These are phyloP conservation scores for Thalassiosira profunda DNA, from an alignment of 108 stramenopile species.

Conservation along the genomic window DNA sequence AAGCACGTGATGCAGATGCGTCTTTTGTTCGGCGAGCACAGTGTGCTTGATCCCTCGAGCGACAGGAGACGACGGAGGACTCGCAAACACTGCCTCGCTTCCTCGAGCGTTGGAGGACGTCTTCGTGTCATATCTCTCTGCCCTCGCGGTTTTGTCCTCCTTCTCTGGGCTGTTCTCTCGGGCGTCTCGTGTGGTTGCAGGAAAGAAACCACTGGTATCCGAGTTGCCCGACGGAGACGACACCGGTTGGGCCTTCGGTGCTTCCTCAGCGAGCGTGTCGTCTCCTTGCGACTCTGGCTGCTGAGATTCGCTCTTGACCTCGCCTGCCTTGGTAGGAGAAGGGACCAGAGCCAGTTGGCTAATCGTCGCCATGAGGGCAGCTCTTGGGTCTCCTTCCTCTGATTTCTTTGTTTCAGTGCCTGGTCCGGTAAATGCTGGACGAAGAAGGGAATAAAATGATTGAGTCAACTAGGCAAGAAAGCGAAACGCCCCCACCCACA, in stretches of 20 bases:
- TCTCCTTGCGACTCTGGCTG: no score
- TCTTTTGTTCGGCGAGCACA: not conserved
- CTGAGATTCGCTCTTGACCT: no score
- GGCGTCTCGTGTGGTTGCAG: not conserved
- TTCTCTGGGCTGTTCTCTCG: not conserved
- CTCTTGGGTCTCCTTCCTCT: not conserved
- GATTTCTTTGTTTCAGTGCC: not conserved
- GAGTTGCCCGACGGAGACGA: not conserved
- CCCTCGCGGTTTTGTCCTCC: not conserved
- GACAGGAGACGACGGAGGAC: not conserved
- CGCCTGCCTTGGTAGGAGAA: no score
- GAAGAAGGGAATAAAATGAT: not conserved
- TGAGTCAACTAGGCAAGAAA: not conserved
- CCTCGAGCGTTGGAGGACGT: not conserved
- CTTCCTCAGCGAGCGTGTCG: no score
- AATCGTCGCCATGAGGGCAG: not conserved
- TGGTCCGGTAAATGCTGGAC: not conserved
- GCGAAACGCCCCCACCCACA: not conserved
- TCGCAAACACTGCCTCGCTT: not conserved
- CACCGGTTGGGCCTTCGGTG: no score
- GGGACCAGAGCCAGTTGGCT: not conserved
- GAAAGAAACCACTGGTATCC: conserved; percentile 2
- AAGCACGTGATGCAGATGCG: not conserved
- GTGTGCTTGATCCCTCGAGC: conserved; percentile 2
- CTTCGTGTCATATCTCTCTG: not conserved